These are phyloP conservation scores for Aureobasidium sp. DNA, from an alignment of 2,329 filamentous ascomycete genomes.

Conservation along the genomic window DNA sequence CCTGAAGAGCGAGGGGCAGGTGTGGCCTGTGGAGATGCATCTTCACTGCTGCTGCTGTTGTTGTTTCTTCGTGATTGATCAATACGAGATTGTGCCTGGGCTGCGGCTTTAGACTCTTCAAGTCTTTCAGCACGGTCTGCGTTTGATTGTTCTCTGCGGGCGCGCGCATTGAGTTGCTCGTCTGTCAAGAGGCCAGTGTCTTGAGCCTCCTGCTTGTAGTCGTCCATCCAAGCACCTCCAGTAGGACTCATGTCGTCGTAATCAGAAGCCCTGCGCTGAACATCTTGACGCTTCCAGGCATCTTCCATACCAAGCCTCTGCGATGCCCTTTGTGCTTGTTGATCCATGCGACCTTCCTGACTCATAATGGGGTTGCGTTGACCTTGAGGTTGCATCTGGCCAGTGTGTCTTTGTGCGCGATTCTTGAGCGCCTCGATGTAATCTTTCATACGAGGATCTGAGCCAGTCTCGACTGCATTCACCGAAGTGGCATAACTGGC, in stretches of 20 bases:
- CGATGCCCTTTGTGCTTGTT: conserved; percentile 11
- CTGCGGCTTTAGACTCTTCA: not conserved
- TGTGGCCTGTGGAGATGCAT: not conserved
- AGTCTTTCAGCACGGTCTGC: conserved; percentile 2
- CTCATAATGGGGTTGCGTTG: conserved; percentile 12
- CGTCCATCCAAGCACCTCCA: conserved; percentile 23
- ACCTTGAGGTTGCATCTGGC: conserved; percentile 1
- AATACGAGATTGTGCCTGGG: not conserved
- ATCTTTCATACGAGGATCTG: conserved; percentile 33
- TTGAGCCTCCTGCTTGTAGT: conserved; percentile 21
- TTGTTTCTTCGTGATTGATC: conserved; percentile 14
- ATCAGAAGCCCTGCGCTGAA: conserved; percentile 9
- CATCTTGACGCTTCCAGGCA: conserved; percentile 3
- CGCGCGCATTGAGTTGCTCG: conserved; percentile 18
- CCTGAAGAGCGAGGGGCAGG: conserved; percentile 15
- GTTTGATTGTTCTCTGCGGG: conserved; percentile 12
- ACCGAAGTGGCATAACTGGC: conserved; percentile 25
- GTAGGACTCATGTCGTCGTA: conserved; percentile 34
- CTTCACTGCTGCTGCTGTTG: not conserved
- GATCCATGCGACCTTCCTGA: conserved; percentile 12
- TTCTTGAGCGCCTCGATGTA: conserved; percentile 29
- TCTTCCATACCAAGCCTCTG: conserved; percentile 1
- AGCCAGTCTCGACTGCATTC: conserved; percentile 25
- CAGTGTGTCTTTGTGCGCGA: conserved; percentile 18
- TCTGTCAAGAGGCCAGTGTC: conserved; percentile 25